Evolutionary conservation across 139 green algal species (phyloP).

Genomic region (Spirogloea muscicola): DNA sequence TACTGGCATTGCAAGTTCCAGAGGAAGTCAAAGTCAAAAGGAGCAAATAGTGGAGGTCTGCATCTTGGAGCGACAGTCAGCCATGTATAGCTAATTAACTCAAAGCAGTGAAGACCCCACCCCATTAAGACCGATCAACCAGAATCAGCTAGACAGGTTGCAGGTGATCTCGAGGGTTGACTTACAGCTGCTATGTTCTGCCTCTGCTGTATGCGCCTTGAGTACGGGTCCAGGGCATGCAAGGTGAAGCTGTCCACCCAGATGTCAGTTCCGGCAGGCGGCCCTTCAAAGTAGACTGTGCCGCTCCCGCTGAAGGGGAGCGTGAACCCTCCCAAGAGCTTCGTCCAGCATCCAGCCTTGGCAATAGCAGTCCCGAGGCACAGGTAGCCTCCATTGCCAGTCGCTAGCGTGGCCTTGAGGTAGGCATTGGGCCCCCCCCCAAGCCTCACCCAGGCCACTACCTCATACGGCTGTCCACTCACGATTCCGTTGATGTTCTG

Average conservation of each 20-base stretch:
- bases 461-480: neutral
- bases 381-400: no score
- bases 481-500: no score
- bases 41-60: neutral
- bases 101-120: neutral
- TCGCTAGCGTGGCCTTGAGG: neutral
- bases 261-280: neutral
- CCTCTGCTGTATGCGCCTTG: conserved; percentile 9
- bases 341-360: conserved; percentile 23
- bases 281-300: neutral
- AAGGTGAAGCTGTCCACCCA: conserved; percentile 1
- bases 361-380: neutral
- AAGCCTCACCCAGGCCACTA: conserved; percentile 1
- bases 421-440: neutral
- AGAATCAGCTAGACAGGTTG: neutral
- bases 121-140: neutral
- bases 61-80: neutral
- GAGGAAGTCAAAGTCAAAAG: neutral
- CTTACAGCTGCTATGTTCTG: conserved; percentile 8
- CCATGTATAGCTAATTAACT: neutral
- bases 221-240: neutral
- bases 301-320: neutral
- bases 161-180: neutral
- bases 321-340: conserved; percentile 21
- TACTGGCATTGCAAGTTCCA: neutral